Evolutionary conservation across 2,329 filamentous ascomycete genomes (phyloP), one percentile per base, ranked within the genome.

Genomic region (Colletotrichum acutatum): DNA sequence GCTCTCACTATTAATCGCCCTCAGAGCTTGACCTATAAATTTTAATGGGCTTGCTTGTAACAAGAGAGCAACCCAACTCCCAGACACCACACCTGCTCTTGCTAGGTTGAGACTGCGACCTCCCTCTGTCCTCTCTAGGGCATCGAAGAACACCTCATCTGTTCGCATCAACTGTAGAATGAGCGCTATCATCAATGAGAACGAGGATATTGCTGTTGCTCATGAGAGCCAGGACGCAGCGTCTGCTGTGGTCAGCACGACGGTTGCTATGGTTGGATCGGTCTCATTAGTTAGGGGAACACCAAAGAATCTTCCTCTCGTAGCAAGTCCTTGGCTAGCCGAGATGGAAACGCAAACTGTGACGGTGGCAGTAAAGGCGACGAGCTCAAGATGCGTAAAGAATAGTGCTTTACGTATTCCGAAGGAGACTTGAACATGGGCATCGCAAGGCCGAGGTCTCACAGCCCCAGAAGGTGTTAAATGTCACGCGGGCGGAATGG

Each of bases 1-100:
- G 80, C 67, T 83, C 78, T 26, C 54, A 19, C 54, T 57, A 14
- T 57, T 57, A n/a, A 57, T 57, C 4, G 26, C 26, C 14, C 26
- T 57, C 26, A 57, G 26, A 3, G 54, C 54, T 57, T 57, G 54
- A 8, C 54, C 54, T 57, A 57, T 57, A 14, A 57, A 57, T 5
- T 26, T 26, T n/a, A 32, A 30, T n/a, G 54, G 26, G 54, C 54
- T 57, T 57, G 54, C 54, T 57, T 57, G 54, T n/a, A 57, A 26
- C 7, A 24, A 24, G 7, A 57, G 26, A 16, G 54, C 54, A n/a
- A 22, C 19, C 54, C 54, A 57, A 16, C 54, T 57, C 26, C 54
- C 54, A 28, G 16, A 2, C 30, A 11, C 54, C 26, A 57, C 26
- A 19, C 16, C 26, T 57, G 19, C 26, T n/a, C 54, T 30, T 57